These are phyloP conservation scores for Dothiorella sarmentorum DNA, from an alignment of 2,329 filamentous ascomycete species.

Conservation along the genomic window DNA sequence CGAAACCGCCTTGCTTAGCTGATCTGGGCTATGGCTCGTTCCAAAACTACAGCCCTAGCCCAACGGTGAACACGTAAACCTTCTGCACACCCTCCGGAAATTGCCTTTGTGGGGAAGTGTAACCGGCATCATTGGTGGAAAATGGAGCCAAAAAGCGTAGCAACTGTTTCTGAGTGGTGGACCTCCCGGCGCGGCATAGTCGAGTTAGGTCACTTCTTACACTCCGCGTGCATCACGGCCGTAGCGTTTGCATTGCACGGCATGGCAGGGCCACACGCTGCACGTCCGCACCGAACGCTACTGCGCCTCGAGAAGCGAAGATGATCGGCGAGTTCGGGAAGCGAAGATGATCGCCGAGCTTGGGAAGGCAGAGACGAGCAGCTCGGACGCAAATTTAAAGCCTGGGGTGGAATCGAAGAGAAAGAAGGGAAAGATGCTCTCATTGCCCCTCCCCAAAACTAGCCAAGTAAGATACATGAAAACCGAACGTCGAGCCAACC, in stretches of 20 bases:
- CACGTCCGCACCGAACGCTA: neutral
- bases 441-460: slow-evolving; percentile 13
- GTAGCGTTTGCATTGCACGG: slow-evolving; percentile 12
- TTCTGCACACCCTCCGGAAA: neutral
- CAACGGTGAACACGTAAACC: slow-evolving; percentile 11
- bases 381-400: neutral
- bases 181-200: neutral
- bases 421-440: slow-evolving; percentile 1
- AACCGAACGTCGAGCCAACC: slow-evolving; percentile 7
- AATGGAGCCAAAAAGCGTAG: neutral
- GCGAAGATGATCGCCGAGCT: slow-evolving; percentile 1
- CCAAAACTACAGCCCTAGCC: neutral
- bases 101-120: slow-evolving; percentile 1
- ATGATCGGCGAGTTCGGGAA: slow-evolving; percentile 2
- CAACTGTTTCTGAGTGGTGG: slow-evolving; percentile 12
- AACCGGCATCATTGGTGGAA: slow-evolving; percentile 9
- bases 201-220: neutral
- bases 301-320: neutral
- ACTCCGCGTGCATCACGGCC: slow-evolving; percentile 12
- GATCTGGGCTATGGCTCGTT: neutral
- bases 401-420: neutral
- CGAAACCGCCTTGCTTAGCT: slow-evolving; percentile 1
- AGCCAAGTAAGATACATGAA: slow-evolving; percentile 16
- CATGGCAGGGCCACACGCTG: neutral
- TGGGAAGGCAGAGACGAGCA: neutral